Conservation (phyloP, 208 protist species). For the Leishmania amazonensis region DNA sequence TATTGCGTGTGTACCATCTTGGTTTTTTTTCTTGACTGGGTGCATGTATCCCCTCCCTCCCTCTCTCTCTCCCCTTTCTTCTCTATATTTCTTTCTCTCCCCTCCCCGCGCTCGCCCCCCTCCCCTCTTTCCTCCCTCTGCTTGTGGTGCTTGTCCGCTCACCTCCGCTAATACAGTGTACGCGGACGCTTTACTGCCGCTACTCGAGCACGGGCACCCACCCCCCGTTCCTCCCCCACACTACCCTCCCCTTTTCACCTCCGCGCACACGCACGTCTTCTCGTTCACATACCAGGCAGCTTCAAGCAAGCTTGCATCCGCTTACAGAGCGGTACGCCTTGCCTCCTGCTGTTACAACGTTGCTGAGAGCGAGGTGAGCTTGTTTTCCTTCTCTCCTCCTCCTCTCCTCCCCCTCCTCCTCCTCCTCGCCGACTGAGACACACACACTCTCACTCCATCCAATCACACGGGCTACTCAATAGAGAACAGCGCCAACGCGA, state of each 20-base stretch:
- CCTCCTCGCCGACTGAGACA: not conserved
- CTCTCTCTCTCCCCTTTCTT: not conserved
- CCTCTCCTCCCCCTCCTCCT: not conserved
- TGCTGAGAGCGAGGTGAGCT: not conserved
- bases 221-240: not conserved
- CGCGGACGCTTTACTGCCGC: not conserved
- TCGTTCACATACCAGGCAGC: not conserved
- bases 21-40: not conserved
- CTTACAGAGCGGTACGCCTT: not conserved
- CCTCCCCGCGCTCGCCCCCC: not conserved
- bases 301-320: not conserved
- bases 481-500: not conserved
- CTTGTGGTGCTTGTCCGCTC: not conserved
- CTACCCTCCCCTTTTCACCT: not conserved
- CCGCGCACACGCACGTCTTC: not conserved
- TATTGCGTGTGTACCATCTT: no score
- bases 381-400: not conserved
- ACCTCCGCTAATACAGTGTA: not conserved
- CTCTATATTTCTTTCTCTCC: not conserved
- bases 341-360: not conserved
- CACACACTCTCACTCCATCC: not conserved
- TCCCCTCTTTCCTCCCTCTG: not conserved
- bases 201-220: not conserved
- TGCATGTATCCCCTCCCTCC: not conserved
- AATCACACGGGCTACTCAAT: not conserved